Percentiles rank a stretch among this genome's conserved stretches.
phyloP scores from a whole-genome alignment of 352 stramenopile genomes.

The Pythium diclinum region DNA sequence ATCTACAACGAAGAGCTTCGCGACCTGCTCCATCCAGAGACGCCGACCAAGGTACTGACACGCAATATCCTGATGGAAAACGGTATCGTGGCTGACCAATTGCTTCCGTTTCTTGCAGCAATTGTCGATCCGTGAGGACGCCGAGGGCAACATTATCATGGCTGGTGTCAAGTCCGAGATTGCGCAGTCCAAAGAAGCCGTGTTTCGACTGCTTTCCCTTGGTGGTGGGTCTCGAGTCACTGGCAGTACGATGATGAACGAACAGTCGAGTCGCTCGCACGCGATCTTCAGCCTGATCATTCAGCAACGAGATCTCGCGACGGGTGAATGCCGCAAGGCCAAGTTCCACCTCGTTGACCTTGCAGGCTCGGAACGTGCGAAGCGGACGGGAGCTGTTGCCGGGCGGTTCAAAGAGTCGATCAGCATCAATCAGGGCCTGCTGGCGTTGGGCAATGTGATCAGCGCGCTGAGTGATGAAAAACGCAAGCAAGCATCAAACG shows the following conservation, averaged over 20 bases:
- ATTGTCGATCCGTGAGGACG: slow-evolving; percentile 77
- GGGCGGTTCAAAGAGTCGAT: slow-evolving; percentile 92
- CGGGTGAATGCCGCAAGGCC: slow-evolving; percentile 51
- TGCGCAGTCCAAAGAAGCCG: slow-evolving; percentile 69
- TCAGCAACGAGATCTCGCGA: slow-evolving; percentile 54
- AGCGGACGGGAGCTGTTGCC: slow-evolving; percentile 88
- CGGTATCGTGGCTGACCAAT: neutral
- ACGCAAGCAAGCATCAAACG: slow-evolving; percentile 45
- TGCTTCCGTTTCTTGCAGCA: slow-evolving; percentile 28
- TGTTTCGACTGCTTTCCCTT: slow-evolving; percentile 80
- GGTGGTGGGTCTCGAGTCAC: slow-evolving; percentile 77
- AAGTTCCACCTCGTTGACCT: slow-evolving; percentile 97
- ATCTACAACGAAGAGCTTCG: slow-evolving; percentile 98
- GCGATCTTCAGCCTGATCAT: slow-evolving; percentile 89
- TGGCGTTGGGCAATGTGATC: slow-evolving; percentile 96
- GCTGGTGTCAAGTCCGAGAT: slow-evolving; percentile 80
- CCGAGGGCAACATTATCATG: slow-evolving; percentile 74
- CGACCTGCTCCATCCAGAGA: slow-evolving; percentile 91
- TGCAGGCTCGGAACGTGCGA: slow-evolving; percentile 92
- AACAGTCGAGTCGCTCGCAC: slow-evolving; percentile 87
- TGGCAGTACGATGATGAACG: slow-evolving; percentile 90
- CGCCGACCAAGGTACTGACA: slow-evolving; percentile 45
- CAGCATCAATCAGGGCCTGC: slow-evolving; percentile 94
- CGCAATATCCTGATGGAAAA: no score
- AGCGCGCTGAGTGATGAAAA: slow-evolving; percentile 91